Percentiles rank a stretch among this genome's conserved stretches.
phyloP scores from a whole-genome alignment of 371 early-diverging fungal genomes.

The Mucor plumbeus region DNA sequence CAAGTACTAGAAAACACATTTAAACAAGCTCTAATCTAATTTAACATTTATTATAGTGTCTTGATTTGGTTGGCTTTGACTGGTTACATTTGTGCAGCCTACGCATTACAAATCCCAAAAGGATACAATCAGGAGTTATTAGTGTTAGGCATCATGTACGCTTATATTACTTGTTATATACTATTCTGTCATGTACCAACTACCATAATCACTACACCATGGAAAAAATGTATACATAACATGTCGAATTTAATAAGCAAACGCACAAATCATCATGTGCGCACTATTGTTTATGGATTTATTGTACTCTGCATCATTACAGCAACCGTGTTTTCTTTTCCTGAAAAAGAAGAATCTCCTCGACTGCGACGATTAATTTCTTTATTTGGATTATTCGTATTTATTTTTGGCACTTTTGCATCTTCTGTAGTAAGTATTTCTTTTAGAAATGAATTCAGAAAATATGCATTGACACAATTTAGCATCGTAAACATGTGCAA shows the following conservation, averaged over 20 bases:
- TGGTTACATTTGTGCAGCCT: constrained; percentile 34
- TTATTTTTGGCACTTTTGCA: constrained; percentile 50
- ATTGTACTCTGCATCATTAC: constrained; percentile 49
- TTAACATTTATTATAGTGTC: constrained; percentile 1
- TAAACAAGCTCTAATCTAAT: too few relatives aligned
- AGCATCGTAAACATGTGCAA: constrained; percentile 64
- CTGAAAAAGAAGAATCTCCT: constrained; percentile 56
- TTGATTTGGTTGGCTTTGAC: constrained; percentile 33
- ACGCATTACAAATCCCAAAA: constrained; percentile 37
- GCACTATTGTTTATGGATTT: constrained; percentile 3
- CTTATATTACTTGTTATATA: constrained; percentile 28
- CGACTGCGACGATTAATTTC: constrained; percentile 73
- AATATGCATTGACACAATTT: neutral
- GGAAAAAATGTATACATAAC: neutral
- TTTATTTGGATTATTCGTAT: constrained; percentile 67
- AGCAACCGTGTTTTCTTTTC: constrained; percentile 57
- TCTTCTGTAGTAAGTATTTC: constrained; percentile 55
- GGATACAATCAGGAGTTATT: constrained; percentile 39
- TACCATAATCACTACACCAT: constrained; percentile 30
- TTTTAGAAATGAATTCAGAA: neutral
- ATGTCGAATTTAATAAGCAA: neutral
- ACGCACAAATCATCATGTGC: neutral
- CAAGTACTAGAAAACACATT: neutral
- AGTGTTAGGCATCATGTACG: constrained; percentile 39
- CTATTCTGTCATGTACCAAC: constrained; percentile 41